A percentile compares a stretch with the other conserved stretches of the same genome.
Evolutionary conservation across 2,329 filamentous ascomycete genomes (phyloP).

Genomic region (Pseudomassariella vexata): DNA sequence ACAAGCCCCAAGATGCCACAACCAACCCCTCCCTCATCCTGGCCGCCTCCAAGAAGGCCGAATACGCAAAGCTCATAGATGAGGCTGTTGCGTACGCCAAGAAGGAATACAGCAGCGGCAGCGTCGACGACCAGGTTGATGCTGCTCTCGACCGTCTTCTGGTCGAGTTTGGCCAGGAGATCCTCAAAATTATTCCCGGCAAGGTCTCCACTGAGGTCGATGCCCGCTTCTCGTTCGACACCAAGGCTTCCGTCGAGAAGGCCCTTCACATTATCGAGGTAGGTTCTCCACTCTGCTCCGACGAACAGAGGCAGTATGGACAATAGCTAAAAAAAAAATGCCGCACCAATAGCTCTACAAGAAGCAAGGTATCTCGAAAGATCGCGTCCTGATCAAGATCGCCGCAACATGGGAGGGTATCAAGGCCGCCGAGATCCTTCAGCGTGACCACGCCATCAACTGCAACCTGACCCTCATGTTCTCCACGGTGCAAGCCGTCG

Average conservation of each 20-base stretch:
- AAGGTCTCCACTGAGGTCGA: slow-evolving; percentile 99
- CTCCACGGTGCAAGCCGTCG: slow-evolving; percentile 90
- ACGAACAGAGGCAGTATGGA: too few relatives aligned
- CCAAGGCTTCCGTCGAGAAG: slow-evolving; percentile 87
- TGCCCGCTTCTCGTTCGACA: slow-evolving; percentile 92
- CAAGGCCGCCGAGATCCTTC: slow-evolving; percentile 95
- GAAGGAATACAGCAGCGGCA: slow-evolving; percentile 56
- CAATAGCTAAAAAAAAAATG: slow-evolving; percentile 1
- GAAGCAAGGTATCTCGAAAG: slow-evolving; percentile 83
- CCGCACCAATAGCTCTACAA: slow-evolving; percentile 74
- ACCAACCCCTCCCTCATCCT: slow-evolving; percentile 99
- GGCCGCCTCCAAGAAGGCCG: slow-evolving; percentile 94
- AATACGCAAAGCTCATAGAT: slow-evolving; percentile 92
- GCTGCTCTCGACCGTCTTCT: slow-evolving; percentile 86
- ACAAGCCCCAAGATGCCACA: slow-evolving; percentile 99
- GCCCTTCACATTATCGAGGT: slow-evolving; percentile 95
- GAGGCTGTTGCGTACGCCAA: slow-evolving; percentile 81
- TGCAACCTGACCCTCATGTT: slow-evolving; percentile 99
- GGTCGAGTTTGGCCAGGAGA: slow-evolving; percentile 97
- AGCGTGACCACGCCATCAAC: slow-evolving; percentile 95
- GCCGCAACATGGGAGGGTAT: slow-evolving; percentile 99
- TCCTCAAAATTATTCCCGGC: slow-evolving; percentile 92
- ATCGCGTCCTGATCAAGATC: slow-evolving; percentile 96
- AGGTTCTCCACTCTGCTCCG: slow-evolving; percentile 35
- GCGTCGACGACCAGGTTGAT: slow-evolving; percentile 78